A percentile compares a stretch with the other conserved stretches of the same genome.
Evolutionary conservation across 805 yeast species (phyloP).

Genomic region (Millerozyma acaciae): DNA sequence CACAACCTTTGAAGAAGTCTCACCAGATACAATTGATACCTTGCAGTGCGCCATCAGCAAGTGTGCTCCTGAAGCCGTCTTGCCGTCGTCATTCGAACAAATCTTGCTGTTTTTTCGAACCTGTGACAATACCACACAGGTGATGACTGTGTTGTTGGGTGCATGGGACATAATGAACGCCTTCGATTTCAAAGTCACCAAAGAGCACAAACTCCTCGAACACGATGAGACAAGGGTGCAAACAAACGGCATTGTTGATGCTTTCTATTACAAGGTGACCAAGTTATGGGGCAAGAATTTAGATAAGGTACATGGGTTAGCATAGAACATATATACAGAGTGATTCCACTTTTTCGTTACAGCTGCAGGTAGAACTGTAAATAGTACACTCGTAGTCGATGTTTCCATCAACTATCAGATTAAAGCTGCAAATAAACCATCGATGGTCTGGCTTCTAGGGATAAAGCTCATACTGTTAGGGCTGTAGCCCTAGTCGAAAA

Average conservation of each 20-base stretch:
- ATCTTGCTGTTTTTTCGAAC: too few species aligned
- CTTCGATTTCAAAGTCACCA: conserved; percentile 9
- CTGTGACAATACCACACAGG: conserved; percentile 24
- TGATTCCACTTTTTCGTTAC: too few species aligned
- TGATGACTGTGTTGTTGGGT: conserved; percentile 32
- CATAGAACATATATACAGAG: too few species aligned
- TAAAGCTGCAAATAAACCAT: too few species aligned
- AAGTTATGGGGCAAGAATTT: conserved; percentile 22
- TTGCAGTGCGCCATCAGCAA: conserved; percentile 3
- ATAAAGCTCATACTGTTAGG: conserved; percentile 1
- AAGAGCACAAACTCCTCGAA: neutral
- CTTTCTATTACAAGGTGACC: too few species aligned
- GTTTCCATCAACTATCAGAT: too few species aligned
- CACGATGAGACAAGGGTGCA: conserved; percentile 4
- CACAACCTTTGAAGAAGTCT: too few species aligned
- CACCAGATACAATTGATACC: too few species aligned
- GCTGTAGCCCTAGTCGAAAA: neutral
- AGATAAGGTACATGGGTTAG: conserved; percentile 33
- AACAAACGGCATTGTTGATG: too few species aligned
- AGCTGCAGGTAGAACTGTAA: too few species aligned
- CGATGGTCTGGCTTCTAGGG: too few species aligned
- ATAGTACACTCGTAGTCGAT: too few species aligned
- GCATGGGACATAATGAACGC: conserved; percentile 31
- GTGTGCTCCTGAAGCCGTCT: neutral
- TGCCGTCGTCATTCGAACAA: neutral